phyloP scores from a whole-genome alignment of 2,329 filamentous ascomycete genomes.

The Pezicula neosporulosa region DNA sequence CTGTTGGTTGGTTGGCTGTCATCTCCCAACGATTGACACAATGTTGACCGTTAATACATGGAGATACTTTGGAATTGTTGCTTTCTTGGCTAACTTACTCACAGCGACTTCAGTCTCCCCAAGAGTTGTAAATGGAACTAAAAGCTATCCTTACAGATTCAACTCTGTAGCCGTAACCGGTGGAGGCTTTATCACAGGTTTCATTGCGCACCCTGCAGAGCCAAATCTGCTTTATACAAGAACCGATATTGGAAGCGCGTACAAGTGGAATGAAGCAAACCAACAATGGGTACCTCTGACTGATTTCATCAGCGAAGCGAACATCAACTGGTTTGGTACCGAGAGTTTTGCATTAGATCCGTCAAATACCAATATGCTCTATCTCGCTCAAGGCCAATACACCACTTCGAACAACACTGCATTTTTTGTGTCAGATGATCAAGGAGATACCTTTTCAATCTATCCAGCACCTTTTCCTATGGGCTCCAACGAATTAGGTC shows the following conservation, averaged over 20 bases:
- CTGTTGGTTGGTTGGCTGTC: background rate
- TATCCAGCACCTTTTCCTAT: conserved; percentile 12
- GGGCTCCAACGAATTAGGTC: conserved; percentile 11
- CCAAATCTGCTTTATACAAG: conserved; percentile 10
- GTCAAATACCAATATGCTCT: conserved; percentile 8
- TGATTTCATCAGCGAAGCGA: conserved; percentile 9
- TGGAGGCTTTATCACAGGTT: conserved; percentile 11
- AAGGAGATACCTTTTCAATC: conserved; percentile 9
- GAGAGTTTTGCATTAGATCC: conserved; percentile 12
- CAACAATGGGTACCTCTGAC: conserved; percentile 12
- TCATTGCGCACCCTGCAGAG: conserved; percentile 10
- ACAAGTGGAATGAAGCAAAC: conserved; percentile 6
- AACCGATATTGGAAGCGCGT: conserved; percentile 11
- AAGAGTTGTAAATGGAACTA: background rate
- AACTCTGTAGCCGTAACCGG: conserved; percentile 10
- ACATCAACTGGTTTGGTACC: conserved; percentile 11
- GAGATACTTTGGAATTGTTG: background rate
- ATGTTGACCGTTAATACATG: background rate
- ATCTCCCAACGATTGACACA: background rate
- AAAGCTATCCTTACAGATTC: conserved; percentile 6
- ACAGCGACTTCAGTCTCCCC: background rate
- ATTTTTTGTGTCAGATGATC: conserved; percentile 11
- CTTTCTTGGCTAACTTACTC: background rate
- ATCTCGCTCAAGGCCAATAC: conserved; percentile 12
- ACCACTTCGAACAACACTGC: conserved; percentile 5